These are phyloP conservation scores for Liriodendron chinense DNA, from an alignment of 164 flowering plant species.

Conservation along the genomic window DNA sequence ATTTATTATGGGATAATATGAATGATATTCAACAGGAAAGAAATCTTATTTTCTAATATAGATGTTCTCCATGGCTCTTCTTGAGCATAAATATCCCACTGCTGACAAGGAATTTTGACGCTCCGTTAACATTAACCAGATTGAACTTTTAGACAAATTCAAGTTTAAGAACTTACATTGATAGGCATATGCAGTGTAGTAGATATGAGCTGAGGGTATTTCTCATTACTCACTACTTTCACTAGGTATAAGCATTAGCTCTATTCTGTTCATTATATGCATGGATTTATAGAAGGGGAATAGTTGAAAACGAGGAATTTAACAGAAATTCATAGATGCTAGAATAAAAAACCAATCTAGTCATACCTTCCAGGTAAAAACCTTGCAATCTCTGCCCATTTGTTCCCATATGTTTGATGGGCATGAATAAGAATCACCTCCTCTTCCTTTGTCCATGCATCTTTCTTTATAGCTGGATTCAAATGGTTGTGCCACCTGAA, in stretches of 20 bases:
- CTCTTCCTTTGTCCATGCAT: slow-evolving; percentile 62
- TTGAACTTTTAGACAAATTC: no score
- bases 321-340: neutral
- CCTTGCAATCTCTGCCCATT: slow-evolving; percentile 70
- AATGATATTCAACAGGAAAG: neutral
- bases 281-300: neutral
- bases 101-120: no score
- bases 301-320: neutral
- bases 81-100: no score
- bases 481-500: slow-evolving; percentile 74
- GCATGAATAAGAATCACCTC: slow-evolving; percentile 32
- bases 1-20: neutral
- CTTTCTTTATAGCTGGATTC: slow-evolving; percentile 53
- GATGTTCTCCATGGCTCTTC: neutral
- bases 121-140: no score
- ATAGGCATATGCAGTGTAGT: no score
- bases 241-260: neutral
- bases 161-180: neutral
- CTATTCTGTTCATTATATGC: neutral
- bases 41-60: neutral
- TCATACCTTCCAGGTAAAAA: slow-evolving; percentile 59
- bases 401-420: slow-evolving; percentile 49
- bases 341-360: neutral
- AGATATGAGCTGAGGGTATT: no score
- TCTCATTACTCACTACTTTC: no score